Evolutionary conservation across 140 eudicot genomes (phyloP), one percentile per base, ranked within the genome.

Genomic region (Oenanthe javanica): DNA sequence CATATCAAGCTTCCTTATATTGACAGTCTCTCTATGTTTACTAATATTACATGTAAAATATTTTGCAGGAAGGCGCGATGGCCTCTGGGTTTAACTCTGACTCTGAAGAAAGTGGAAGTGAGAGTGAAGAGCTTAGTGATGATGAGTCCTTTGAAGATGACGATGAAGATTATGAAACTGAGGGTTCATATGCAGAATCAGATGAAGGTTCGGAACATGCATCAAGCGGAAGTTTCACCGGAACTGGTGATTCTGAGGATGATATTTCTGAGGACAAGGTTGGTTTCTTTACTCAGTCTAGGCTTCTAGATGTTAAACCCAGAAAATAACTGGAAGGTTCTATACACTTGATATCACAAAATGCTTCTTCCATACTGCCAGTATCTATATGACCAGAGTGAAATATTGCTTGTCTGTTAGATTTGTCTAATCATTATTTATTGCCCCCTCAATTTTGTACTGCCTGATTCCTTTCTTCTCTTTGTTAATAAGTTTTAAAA

Each of bases 91-190:
- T 90, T 15, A 92, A 92, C 82, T 82, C 98, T 5, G 97, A 94
- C 63, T 87, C 97, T 59, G 96, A 94, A 31, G 97, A 89, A 69
- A 91, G 91, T 86, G 96, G 92, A 81, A 90, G 87, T 85, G 96
- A 88, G 87, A 90, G 90, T 79, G 98, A 88, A 81, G 98, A 94
- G 85, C 86, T 87, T 80, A 89, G 90, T 72, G 97, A 90, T 75
- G 91, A 91, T 80, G 89, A 81, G 14, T 69, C 83, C 63, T 83
- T 75, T 81, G 97, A 87, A 5, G 96, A 88, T 61, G 91, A 85
- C 16, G 92, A 79, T 31, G 87, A 83, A 4, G 93, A 87, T 54
- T 86, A 86, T 51, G 74, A 81, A 69, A 79, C 88, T 31, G 93
- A 91, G 21, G 93, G 87, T 48, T 85, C 86, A 9, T 83, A 81